These are phyloP conservation scores for Blastocystis sp. DNA, from an alignment of 352 stramenopile species.

Conservation along the genomic window DNA sequence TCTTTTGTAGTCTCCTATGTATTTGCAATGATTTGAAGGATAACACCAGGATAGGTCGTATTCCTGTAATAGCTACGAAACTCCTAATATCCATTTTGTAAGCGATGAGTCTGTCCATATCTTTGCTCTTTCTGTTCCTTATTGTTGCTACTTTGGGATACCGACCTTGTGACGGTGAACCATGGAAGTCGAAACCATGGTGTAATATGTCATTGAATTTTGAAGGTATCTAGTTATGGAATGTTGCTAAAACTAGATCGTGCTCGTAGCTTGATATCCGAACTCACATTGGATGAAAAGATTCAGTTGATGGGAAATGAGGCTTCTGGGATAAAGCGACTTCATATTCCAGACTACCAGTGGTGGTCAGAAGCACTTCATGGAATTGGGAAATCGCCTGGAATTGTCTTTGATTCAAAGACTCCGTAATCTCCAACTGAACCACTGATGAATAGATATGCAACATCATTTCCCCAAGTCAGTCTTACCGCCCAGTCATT, in stretches of 20 bases:
- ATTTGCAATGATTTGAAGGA: no score
- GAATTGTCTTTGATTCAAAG: constrained; percentile 71
- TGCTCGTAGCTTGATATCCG: constrained; percentile 74
- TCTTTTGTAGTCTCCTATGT: no score
- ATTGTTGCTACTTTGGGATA: no score
- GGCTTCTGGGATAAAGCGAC: constrained; percentile 64
- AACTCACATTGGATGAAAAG: constrained; percentile 74
- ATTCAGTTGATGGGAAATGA: constrained; percentile 73
- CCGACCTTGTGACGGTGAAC: constrained; percentile 39
- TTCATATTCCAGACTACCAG: constrained; percentile 77
- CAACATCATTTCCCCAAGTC: constrained; percentile 82
- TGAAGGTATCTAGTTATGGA: neutral
- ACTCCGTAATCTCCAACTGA: constrained; percentile 64
- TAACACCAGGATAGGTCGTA: no score
- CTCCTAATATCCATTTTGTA: no score
- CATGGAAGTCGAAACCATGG: constrained; percentile 34
- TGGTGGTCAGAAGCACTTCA: constrained; percentile 86
- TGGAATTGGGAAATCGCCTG: constrained; percentile 77
- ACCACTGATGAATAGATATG: constrained; percentile 59
- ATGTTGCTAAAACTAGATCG: constrained; percentile 64
- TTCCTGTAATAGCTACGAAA: no score
- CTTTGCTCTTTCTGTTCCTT: no score
- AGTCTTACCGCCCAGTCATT: constrained; percentile 80
- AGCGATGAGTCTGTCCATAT: no score
- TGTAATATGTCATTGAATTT: constrained; percentile 20